Evolutionary conservation across 148 eudicot genomes (phyloP).

Genomic region (Rhododendron griersonianum): DNA sequence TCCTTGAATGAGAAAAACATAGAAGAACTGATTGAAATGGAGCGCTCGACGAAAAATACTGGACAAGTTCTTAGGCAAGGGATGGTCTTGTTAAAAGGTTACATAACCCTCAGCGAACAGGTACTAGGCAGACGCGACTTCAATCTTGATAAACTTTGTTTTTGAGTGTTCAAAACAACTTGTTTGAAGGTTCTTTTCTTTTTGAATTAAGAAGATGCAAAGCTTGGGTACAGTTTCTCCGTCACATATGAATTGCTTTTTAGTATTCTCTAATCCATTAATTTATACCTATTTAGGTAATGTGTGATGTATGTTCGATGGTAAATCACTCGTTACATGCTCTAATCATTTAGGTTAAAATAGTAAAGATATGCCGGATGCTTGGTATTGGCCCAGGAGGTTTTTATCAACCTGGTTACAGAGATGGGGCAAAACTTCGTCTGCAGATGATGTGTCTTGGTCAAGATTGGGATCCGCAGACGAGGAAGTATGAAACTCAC

Average conservation of each 20-base stretch:
- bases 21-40: conserved; percentile 1
- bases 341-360: conserved; percentile 34
- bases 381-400: conserved; percentile 62
- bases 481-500: conserved; percentile 26
- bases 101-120: conserved; percentile 41
- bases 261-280: not conserved
- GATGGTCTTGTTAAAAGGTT: conserved; percentile 54
- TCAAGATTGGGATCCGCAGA: conserved; percentile 60
- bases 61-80: conserved; percentile 45
- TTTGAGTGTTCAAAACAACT: not conserved
- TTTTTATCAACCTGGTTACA: conserved; percentile 58
- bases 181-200: not conserved
- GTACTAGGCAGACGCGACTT: conserved; percentile 16
- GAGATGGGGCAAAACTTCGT: conserved; percentile 53
- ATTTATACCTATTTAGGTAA: not conserved
- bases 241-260: not conserved
- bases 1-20: conserved; percentile 1
- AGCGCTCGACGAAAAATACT: not conserved
- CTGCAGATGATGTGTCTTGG: conserved; percentile 75
- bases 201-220: not conserved
- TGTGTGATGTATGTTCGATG: not conserved
- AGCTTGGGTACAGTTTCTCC: not conserved
- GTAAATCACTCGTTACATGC: not conserved
- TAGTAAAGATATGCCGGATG: conserved; percentile 37
- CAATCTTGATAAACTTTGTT: not conserved